phyloP scores from a whole-genome alignment of 2,329 filamentous ascomycete genomes.

The Pyrenophora graminea region DNA sequence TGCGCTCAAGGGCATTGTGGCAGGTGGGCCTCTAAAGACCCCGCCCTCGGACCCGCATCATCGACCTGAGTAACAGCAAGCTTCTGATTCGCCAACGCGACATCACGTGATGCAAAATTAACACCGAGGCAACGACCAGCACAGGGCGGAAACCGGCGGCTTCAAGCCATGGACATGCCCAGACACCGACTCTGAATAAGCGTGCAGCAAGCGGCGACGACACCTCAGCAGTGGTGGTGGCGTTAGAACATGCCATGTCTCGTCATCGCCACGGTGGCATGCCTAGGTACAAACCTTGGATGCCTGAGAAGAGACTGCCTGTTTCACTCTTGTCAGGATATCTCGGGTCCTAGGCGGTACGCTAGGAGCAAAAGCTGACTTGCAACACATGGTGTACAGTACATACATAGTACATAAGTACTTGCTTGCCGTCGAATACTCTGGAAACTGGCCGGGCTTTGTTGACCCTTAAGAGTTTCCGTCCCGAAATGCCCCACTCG shows the following conservation, averaged over 20 bases:
- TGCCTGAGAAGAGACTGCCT: not conserved
- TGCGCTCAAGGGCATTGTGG: not conserved
- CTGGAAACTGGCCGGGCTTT: no score
- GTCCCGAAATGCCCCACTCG: conserved; percentile 5
- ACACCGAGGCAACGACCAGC: conserved; percentile 11
- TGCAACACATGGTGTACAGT: no score
- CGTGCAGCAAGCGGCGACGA: not conserved
- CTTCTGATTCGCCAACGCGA: conserved; percentile 20
- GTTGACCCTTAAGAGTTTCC: not conserved
- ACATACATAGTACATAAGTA: no score
- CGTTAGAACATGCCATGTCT: conserved; percentile 3
- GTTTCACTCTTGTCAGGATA: not conserved
- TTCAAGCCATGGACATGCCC: conserved; percentile 6
- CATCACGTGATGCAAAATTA: conserved; percentile 12
- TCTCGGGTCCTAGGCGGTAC: not conserved
- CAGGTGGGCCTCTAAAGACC: conserved; percentile 18
- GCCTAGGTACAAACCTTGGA: not conserved
- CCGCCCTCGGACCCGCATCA: conserved; percentile 16
- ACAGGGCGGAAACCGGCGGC: conserved; percentile 10
- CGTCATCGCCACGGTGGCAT: conserved; percentile 1
- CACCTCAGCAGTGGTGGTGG: conserved; percentile 2
- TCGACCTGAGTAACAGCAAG: not conserved
- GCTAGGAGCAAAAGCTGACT: not conserved
- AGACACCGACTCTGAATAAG: conserved; percentile 14
- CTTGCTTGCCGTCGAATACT: no score